Percentiles rank a stretch among this genome's conserved stretches.
phyloP scores from a whole-genome alignment of 1,284 basidiomycete genomes.

The Phaffia rhodozyma region DNA sequence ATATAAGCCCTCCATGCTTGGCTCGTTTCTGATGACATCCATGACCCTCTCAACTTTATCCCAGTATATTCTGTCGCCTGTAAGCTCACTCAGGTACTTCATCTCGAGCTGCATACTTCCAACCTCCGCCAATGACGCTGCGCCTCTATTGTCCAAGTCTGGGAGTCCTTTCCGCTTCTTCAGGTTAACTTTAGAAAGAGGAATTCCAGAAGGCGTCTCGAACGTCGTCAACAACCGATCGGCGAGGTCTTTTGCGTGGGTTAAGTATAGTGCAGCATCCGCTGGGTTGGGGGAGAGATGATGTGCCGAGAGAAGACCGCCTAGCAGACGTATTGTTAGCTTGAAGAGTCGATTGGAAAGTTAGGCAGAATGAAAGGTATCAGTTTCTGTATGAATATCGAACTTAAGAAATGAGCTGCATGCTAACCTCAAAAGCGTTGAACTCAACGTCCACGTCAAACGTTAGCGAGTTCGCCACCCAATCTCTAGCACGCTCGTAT shows the following conservation, averaged over 20 bases:
- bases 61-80: constrained; percentile 69
- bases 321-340: constrained; percentile 70
- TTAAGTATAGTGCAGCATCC: constrained; percentile 48
- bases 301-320: constrained; percentile 72
- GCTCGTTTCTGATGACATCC: constrained; percentile 51
- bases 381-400: neutral
- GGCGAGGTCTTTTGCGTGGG: constrained; percentile 65
- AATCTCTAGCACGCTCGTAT: constrained; percentile 60
- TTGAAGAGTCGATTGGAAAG: constrained; percentile 25
- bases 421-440: constrained; percentile 79
- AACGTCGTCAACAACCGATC: constrained; percentile 78
- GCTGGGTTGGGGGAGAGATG: constrained; percentile 33
- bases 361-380: neutral
- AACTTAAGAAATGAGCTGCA: neutral
- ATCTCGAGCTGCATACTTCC: constrained; percentile 79
- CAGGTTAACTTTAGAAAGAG: constrained; percentile 67
- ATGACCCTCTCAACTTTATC: constrained; percentile 66
- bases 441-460: constrained; percentile 71
- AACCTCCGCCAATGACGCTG: constrained; percentile 72
- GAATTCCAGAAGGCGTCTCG: constrained; percentile 67
- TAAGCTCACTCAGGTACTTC: constrained; percentile 72
- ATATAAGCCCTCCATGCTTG: constrained; percentile 56
- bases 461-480: constrained; percentile 57
- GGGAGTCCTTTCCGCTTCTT: constrained; percentile 50
- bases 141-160: constrained; percentile 51